Conservation (phyloP, 73 alveolate genomes). For the Symbiodinium natans region DNA sequence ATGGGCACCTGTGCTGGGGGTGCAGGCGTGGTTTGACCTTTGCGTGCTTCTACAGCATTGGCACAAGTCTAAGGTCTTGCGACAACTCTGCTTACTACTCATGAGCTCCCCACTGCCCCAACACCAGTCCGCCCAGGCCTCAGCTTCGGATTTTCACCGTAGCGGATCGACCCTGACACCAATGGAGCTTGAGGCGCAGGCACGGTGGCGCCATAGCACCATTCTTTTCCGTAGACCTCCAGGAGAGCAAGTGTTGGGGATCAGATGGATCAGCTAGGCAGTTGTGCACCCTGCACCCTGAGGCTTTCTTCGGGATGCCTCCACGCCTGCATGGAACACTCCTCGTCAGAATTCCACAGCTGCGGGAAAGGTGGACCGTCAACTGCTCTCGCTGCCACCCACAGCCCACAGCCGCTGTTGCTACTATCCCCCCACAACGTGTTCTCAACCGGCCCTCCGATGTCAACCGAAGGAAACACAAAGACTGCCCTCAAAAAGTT, state of each 20-base stretch:
- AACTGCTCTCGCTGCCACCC: too few relatives aligned
- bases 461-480: too few relatives aligned
- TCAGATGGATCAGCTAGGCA: too few relatives aligned
- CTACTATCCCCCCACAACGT: too few relatives aligned
- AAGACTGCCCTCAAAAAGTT: too few relatives aligned
- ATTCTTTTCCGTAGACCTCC: constrained; percentile 77
- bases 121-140: constrained; percentile 93
- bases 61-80: too few relatives aligned
- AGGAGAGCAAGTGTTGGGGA: neutral
- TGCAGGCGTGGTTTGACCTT: constrained; percentile 84
- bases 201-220: constrained; percentile 92
- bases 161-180: neutral
- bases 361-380: neutral
- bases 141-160: neutral
- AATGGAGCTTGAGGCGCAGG: neutral
- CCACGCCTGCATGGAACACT: constrained; percentile 87
- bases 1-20: constrained; percentile 93
- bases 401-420: too few relatives aligned
- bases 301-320: too few relatives aligned
- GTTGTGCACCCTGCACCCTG: too few relatives aligned
- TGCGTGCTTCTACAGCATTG: too few relatives aligned
- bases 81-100: too few relatives aligned
- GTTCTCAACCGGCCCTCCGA: too few relatives aligned
- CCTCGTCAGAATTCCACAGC: neutral
- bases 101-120: constrained; percentile 43